A percentile compares a stretch with the other conserved stretches of the same genome.
These are phyloP conservation scores for Achaetomiella virescens DNA, from an alignment of 495 filamentous ascomycete species.

Conservation along the genomic window DNA sequence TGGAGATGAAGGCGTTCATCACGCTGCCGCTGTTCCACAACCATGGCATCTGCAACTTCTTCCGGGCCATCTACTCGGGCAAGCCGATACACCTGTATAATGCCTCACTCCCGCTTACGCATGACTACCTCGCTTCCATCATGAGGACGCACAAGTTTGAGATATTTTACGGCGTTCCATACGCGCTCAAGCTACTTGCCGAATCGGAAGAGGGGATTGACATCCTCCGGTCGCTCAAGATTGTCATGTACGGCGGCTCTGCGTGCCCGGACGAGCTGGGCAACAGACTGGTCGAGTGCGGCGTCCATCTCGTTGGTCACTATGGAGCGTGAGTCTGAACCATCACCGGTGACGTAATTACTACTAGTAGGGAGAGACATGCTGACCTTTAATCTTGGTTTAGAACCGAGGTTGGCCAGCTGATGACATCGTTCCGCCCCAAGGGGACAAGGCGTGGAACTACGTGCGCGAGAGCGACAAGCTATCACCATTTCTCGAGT, in stretches of 20 bases:
- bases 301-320: neutral
- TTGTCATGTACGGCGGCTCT: neutral
- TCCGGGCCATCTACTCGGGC: conserved; percentile 1
- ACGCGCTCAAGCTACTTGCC: neutral
- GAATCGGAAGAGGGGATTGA: neutral
- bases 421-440: neutral
- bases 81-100: conserved; percentile 1
- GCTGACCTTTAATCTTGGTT: neutral
- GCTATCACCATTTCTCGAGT: neutral
- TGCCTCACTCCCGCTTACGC: neutral
- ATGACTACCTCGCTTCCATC: neutral
- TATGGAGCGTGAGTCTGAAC: neutral
- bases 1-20: neutral
- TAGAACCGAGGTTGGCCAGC: conserved; percentile 1
- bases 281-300: neutral
- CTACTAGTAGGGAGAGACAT: neutral
- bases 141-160: neutral
- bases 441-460: neutral
- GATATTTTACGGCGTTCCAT: neutral
- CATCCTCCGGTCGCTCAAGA: neutral
- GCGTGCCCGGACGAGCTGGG: neutral
- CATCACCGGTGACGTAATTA: too few relatives aligned
- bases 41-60: neutral
- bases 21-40: conserved; percentile 1
- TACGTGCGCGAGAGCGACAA: neutral